phyloP scores from a whole-genome alignment of 2,329 filamentous ascomycete species.

The Grosmannia clavigera region DNA sequence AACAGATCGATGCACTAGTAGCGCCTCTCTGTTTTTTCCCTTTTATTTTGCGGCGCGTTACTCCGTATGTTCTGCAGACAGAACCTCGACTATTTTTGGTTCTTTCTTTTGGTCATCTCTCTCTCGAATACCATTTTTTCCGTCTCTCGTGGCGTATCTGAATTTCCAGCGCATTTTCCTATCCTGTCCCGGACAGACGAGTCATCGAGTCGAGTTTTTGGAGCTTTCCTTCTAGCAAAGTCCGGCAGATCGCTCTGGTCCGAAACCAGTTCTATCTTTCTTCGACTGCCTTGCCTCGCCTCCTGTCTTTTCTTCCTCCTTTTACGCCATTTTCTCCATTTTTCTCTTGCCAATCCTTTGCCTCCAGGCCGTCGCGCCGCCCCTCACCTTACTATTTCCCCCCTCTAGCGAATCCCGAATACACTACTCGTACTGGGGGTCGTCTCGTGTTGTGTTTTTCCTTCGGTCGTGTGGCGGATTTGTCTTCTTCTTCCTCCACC shows the following conservation, averaged over 20 bases:
- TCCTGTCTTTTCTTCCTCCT: slow-evolving; percentile 1
- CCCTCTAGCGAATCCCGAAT: not conserved
- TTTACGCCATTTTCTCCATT: not conserved
- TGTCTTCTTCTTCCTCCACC: not conserved
- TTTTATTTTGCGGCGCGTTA: not conserved
- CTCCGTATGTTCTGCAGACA: not conserved
- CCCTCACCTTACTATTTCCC: not conserved
- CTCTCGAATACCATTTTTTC: not conserved
- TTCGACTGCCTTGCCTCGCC: not conserved
- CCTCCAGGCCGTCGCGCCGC: not conserved
- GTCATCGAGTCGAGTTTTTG: not conserved
- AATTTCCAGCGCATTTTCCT: not conserved
- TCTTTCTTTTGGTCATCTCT: not conserved
- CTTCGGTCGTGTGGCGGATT: slow-evolving; percentile 9
- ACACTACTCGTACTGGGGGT: not conserved
- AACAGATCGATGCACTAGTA: not conserved
- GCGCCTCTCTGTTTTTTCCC: not conserved
- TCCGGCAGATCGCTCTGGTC: not conserved
- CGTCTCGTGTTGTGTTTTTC: not conserved
- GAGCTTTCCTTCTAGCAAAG: not conserved
- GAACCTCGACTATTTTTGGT: not conserved
- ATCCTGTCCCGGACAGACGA: not conserved
- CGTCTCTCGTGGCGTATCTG: not conserved
- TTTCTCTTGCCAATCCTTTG: slow-evolving; percentile 1
- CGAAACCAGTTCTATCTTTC: not conserved